Evolutionary conservation across 2,329 filamentous ascomycete species (phyloP), one percentile per base, ranked within the genome.

Genomic region (Orbilia oligospora): DNA sequence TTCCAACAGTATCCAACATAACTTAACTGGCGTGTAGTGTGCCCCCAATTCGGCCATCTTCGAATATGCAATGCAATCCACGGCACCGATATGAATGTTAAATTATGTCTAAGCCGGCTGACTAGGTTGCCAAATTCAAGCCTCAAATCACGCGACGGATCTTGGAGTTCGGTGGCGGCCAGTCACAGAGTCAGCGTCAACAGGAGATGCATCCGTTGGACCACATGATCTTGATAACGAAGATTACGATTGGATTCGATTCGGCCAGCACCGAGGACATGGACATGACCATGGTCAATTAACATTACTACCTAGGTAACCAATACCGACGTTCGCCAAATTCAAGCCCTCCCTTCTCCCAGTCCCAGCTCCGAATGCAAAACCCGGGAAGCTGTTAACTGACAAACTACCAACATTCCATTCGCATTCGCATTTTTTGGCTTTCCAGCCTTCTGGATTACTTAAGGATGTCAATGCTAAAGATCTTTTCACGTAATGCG

Each of bases 131-230:
- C 73, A 71, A n/a, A 77, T 77, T 71, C 68, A 77, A 77, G 73
- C 73, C 73, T 68, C 73, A 67, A 77, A 77, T 61, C 73, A 77
- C 73, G 73, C 73, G 67, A 77, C 61, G 18, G 48, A 27, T 53
- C 49, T 38, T 63, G 63, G 48, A 12, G 33, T 8, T 20, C 10
- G 56, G 56, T 22, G 64, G 51, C 27, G 56, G 27, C 66, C 72
- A 76, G 36, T 61, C 44, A 66, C 18, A 53, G 14, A 61, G 41
- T 38, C 41, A 10, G 20, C 24, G 18, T 48, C 4, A 30, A 41
- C 16, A 30, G 38, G 30, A 68, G 36, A 46, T 61, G 73, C 71
- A 70, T 20, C 49, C 38, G 68, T 38, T 46, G 5, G 71, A 44
- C 67, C 67, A 71, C 53, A 51, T 77, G 73, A 68, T 71, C 53